Conservation (phyloP, 257 asterid species). For the Rubia yunnanensis region DNA sequence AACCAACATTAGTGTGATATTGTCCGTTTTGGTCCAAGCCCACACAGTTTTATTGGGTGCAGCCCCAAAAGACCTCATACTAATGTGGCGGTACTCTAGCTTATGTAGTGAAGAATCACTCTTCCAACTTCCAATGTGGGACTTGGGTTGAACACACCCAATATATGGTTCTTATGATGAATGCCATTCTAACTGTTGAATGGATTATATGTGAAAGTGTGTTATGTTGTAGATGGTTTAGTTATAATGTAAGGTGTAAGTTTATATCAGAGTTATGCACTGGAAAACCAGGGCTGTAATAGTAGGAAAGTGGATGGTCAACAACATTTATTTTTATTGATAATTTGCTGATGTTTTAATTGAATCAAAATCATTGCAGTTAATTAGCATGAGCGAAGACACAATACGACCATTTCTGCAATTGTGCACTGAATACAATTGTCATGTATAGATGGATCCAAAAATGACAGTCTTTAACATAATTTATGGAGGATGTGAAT, state of each 20-base stretch:
- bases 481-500: slow-evolving; percentile 3
- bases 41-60: too few relatives aligned
- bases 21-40: too few relatives aligned
- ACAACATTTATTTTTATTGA: slow-evolving; percentile 1
- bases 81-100: too few relatives aligned
- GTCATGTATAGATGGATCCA: neutral
- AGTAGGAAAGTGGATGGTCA: neutral
- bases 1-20: too few relatives aligned
- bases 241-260: neutral
- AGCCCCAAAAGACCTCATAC: too few relatives aligned
- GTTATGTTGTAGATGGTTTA: neutral
- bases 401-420: too few relatives aligned
- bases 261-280: slow-evolving; percentile 6
- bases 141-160: too few relatives aligned
- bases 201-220: neutral
- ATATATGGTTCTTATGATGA: neutral
- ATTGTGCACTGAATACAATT: too few relatives aligned
- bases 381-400: neutral
- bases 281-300: neutral
- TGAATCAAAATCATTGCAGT: slow-evolving; percentile 4
- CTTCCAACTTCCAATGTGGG: too few relatives aligned
- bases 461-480: neutral
- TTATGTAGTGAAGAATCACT: too few relatives aligned
- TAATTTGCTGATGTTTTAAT: neutral
- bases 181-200: neutral